Evolutionary conservation across 306 rosid species (phyloP).

Genomic region (Vigna angularis): DNA sequence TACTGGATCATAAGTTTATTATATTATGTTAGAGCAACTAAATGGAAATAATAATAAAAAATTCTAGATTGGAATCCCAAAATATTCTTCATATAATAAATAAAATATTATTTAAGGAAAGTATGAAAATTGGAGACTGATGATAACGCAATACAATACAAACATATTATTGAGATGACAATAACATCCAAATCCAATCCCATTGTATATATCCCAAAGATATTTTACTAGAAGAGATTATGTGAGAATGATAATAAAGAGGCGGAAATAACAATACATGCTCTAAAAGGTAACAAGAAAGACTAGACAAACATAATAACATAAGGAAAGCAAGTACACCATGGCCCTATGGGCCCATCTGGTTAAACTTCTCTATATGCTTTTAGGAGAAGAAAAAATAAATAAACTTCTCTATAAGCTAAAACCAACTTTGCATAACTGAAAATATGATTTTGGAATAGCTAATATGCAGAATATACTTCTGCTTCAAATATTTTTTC

Average conservation of each 20-base stretch:
- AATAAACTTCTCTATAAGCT: no score
- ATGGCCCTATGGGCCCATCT: neutral
- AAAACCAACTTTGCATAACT: no score
- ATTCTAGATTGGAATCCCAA: conserved; percentile 13
- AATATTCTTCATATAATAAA: neutral
- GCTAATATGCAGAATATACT: neutral
- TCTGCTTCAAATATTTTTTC: conserved; percentile 12
- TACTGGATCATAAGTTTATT: conserved; percentile 64
- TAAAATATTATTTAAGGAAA: conserved; percentile 8
- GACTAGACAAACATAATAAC: conserved; percentile 27
- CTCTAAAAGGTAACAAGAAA: conserved; percentile 37
- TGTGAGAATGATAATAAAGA: conserved; percentile 2
- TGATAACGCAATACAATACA: conserved; percentile 21
- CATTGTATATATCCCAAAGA: conserved; percentile 1
- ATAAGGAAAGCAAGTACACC: conserved; percentile 10
- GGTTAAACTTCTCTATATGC: no score
- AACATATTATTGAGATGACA: conserved; percentile 32
- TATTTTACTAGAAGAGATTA: conserved; percentile 12
- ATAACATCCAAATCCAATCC: conserved; percentile 23
- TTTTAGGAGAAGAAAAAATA: no score
- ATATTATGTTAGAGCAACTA: conserved; percentile 44
- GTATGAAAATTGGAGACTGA: neutral
- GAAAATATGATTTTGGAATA: no score
- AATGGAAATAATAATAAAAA: neutral
- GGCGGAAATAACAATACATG: conserved; percentile 6